These are phyloP conservation scores for Thelephora ganbajun DNA, from an alignment of 768 basidiomycete genomes.

Conservation along the genomic window DNA sequence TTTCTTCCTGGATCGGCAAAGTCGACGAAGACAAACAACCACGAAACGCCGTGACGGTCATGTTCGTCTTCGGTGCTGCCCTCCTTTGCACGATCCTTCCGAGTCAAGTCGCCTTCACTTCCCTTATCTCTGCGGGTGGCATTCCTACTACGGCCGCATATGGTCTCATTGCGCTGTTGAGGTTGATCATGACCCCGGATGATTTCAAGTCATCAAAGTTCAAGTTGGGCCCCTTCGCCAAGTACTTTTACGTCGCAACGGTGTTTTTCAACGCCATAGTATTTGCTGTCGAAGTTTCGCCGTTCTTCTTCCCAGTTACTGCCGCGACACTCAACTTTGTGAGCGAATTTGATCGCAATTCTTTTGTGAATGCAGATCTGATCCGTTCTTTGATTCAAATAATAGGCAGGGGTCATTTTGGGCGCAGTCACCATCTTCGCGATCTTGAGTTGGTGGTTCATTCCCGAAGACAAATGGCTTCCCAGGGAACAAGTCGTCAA, in stretches of 20 bases:
- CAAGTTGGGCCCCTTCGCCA: conserved; percentile 49
- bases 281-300: conserved; percentile 71
- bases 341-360: conserved; percentile 12
- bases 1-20: conserved; percentile 70
- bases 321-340: conserved; percentile 78
- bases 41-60: conserved; percentile 75
- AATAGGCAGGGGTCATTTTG: conserved; percentile 65
- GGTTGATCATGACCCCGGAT: conserved; percentile 65
- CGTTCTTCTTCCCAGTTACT: conserved; percentile 76
- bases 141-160: conserved; percentile 85
- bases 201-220: conserved; percentile 65
- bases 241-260: conserved; percentile 55
- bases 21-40: conserved; percentile 66
- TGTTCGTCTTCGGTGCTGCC: conserved; percentile 60
- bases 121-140: conserved; percentile 74
- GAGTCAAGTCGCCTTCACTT: conserved; percentile 85
- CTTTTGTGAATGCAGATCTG: background rate
- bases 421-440: conserved; percentile 69
- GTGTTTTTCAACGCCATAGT: conserved; percentile 61
- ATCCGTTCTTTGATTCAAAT: too few species aligned
- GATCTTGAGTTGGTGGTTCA: conserved; percentile 63
- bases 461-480: conserved; percentile 72
- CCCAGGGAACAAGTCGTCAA: conserved; percentile 44
- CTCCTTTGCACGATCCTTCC: conserved; percentile 83
- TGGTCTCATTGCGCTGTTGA: conserved; percentile 63